Percentiles rank a stretch among this genome's conserved stretches.
These are phyloP conservation scores for Larix kaempferi DNA, from an alignment of 75 land plant genomes.

Conservation along the genomic window DNA sequence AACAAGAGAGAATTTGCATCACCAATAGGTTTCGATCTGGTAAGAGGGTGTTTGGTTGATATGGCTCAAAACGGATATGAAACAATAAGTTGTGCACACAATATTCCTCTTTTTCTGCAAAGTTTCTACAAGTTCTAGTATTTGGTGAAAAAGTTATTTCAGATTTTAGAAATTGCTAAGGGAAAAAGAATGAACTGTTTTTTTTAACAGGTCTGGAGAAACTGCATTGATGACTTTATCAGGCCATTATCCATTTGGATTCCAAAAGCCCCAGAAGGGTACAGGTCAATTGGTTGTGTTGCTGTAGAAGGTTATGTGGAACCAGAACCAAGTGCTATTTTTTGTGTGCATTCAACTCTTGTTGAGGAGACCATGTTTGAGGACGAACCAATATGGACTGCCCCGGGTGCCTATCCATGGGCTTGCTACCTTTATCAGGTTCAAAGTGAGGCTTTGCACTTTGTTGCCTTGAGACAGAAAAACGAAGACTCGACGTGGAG, in stretches of 20 bases:
- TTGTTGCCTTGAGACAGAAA: constrained; percentile 67
- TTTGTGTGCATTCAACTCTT: constrained; percentile 54
- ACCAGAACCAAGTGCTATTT: constrained; percentile 45
- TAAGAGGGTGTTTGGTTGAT: constrained; percentile 22
- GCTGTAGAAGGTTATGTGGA: constrained; percentile 69
- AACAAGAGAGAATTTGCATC: constrained; percentile 41
- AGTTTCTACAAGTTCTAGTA: background rate
- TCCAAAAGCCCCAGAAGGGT: constrained; percentile 90
- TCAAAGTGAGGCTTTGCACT: constrained; percentile 72
- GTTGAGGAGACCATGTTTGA: constrained; percentile 69
- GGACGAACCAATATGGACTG: constrained; percentile 67
- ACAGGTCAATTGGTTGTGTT: constrained; percentile 72
- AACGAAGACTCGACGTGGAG: constrained; percentile 60
- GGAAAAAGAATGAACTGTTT: background rate
- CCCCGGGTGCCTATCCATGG: constrained; percentile 85
- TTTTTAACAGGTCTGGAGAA: constrained; percentile 85
- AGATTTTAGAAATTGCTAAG: background rate
- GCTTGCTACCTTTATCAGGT: constrained; percentile 84
- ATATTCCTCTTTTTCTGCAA: background rate
- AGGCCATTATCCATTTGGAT: constrained; percentile 82
- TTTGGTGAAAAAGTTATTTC: background rate
- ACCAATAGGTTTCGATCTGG: constrained; percentile 93
- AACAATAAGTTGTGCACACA: background rate
- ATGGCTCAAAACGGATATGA: background rate
- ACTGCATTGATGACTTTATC: constrained; percentile 74